Base-by-base conservation (phyloP, 2,329 filamentous ascomycete species). In the Pestalotiopsis sp. region DNA sequence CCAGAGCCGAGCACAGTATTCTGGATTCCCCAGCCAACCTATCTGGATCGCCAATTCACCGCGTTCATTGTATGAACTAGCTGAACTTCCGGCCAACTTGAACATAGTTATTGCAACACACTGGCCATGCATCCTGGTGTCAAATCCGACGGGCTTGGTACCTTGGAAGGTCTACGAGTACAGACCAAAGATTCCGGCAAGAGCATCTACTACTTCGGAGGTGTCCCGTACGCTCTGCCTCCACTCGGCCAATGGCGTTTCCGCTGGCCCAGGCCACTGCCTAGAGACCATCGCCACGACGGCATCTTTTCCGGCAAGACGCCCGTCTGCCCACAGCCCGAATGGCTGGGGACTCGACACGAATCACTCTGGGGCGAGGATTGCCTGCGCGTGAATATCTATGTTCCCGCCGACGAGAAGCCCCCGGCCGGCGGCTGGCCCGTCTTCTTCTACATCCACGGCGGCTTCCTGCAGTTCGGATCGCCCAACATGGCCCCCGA, bases 381-480 rank as follows among this genome's bases (percentile, higher is more conserved):
- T 74, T 89, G 87, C 69, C 80, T 89, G 70, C 85, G 88, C 71
- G 78, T 81, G 65, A 89, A 89, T 74, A 79, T 90, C 4, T 89
- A 85, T 82, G 79, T 87, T 52, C 87, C 87, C 3, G 72, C 76
- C 23, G 86, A 36, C 31, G 31, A 83, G 4, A 74, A 80, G n/a
- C 71, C 78, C 20, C 84, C 84, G 5, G 74, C 76, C 41, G 78
- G 73, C 71, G 85, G 87, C 17, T 89, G 87, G 86, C 87, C 87
- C 4, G 86, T 89, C 0, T 80, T 87, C 65, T 84, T 89, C 72
- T 89, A 83, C 75, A 86, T 89, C 61, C 87, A 87, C 71, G 85
- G 85, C 40, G 87, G 87, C 3, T 90, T 87, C 73, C 79, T 90
- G 25, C 87, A 90, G 76, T 85, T 84, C 69, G 87, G 87, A 23